A percentile compares a stretch with the other conserved stretches of the same genome.
Evolutionary conservation across 176 grass and related monocot species (phyloP).

Genomic region (Triticum urartu): DNA sequence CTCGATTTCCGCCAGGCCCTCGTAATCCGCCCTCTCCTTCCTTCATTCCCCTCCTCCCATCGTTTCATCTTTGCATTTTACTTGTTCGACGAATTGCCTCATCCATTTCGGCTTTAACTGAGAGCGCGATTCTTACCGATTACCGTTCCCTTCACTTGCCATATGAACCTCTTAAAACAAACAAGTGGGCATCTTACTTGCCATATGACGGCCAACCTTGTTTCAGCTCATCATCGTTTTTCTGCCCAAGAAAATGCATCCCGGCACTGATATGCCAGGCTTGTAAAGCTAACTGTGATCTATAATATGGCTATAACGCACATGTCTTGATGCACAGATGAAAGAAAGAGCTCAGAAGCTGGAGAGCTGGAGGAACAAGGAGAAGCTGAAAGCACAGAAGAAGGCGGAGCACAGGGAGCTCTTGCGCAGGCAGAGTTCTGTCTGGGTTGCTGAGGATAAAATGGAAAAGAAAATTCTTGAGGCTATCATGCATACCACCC

Average conservation of each 20-base stretch:
- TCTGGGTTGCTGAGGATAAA: constrained; percentile 65
- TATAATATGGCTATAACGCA: background rate
- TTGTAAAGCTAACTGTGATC: background rate
- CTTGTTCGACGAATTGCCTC: constrained; percentile 1
- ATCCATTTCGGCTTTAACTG: background rate
- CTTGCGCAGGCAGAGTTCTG: constrained; percentile 51
- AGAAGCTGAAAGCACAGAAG: constrained; percentile 50
- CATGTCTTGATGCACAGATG: constrained; percentile 46
- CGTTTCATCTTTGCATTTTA: background rate
- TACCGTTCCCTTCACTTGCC: background rate
- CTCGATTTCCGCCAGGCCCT: constrained; percentile 74
- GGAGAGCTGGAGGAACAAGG: constrained; percentile 76
- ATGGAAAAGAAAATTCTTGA: constrained; percentile 45
- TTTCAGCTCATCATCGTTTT: background rate
- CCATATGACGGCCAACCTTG: background rate
- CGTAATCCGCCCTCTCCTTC: constrained; percentile 17
- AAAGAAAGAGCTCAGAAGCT: constrained; percentile 88
- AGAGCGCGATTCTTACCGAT: background rate
- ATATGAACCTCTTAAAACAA: background rate
- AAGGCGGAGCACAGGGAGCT: constrained; percentile 56
- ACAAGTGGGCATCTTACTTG: background rate
- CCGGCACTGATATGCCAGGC: background rate
- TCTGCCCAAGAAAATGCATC: background rate
- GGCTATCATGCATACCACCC: constrained; percentile 37
- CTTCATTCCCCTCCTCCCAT: background rate